Conservation (phyloP, 805 yeast species). For the Candida ficus region DNA sequence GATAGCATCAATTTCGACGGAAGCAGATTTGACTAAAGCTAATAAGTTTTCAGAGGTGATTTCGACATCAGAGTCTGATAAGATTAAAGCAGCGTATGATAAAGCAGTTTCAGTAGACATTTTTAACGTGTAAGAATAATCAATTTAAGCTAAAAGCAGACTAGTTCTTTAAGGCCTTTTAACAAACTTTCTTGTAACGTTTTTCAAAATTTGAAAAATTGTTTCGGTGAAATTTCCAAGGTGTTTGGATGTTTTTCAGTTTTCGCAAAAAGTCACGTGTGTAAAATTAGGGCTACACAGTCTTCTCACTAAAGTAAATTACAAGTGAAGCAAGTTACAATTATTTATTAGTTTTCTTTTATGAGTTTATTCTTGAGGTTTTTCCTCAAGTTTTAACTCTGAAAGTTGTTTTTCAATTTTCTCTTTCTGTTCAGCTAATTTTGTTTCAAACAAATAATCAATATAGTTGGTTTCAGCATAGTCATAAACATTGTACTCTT, state of each 20-base stretch:
- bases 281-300: background rate
- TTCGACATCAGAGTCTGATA: conserved; percentile 89
- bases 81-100: conserved; percentile 90
- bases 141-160: conserved; percentile 29
- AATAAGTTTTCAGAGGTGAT: conserved; percentile 79
- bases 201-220: background rate
- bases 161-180: conserved; percentile 23
- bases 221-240: background rate
- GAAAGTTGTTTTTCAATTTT: background rate
- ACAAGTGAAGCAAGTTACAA: no score
- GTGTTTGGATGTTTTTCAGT: background rate
- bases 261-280: background rate
- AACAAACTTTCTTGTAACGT: background rate
- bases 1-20: conserved; percentile 72
- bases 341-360: no score
- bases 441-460: conserved; percentile 5
- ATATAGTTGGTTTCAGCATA: conserved; percentile 6
- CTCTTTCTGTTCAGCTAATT: background rate
- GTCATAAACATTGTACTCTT: conserved; percentile 10
- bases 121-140: conserved; percentile 27
- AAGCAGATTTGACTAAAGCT: conserved; percentile 76
- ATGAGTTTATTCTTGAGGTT: no score
- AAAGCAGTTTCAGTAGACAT: conserved; percentile 78
- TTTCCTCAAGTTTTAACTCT: no score
- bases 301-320: no score